Percentiles rank a stretch among this genome's conserved stretches.
These are phyloP conservation scores for Meripilus lineatus DNA, from an alignment of 1,284 basidiomycete genomes.

Conservation along the genomic window DNA sequence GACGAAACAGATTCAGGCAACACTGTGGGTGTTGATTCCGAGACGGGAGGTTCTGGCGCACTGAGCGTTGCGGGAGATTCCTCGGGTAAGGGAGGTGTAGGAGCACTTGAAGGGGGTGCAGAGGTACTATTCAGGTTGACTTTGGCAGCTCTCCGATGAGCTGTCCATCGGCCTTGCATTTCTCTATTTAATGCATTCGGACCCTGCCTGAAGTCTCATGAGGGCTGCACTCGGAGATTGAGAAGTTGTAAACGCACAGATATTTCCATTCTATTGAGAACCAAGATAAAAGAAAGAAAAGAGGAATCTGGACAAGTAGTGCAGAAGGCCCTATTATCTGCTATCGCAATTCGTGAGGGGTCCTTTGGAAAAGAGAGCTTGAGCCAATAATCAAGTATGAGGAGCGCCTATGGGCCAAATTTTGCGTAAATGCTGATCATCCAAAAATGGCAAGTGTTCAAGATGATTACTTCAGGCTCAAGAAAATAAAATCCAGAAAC, in stretches of 20 bases:
- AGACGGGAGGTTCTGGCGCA: conserved; percentile 13
- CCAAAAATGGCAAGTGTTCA: no score
- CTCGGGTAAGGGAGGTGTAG: conserved; percentile 4
- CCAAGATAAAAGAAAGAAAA: no score
- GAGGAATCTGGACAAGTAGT: no score
- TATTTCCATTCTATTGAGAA: conserved; percentile 11
- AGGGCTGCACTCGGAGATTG: not conserved
- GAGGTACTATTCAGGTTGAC: conserved; percentile 58
- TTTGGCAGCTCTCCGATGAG: conserved; percentile 53
- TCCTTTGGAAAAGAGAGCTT: no score
- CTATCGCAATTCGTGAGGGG: no score
- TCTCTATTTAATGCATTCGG: conserved; percentile 69
- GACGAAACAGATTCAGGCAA: conserved; percentile 21
- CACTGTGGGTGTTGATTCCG: conserved; percentile 23
- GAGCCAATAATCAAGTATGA: no score
- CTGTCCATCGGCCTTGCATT: conserved; percentile 73
- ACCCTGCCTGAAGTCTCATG: conserved; percentile 43
- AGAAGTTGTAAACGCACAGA: conserved; percentile 13
- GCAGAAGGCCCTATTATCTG: no score
- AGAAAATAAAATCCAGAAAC: no score
- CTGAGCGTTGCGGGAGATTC: not conserved
- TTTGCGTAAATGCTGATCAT: no score
- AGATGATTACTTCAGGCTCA: no score
- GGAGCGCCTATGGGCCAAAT: no score
- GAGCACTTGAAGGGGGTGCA: conserved; percentile 11